Evolutionary conservation across 1,284 basidiomycete genomes (phyloP).

Genomic region (Peniophora sp.): DNA sequence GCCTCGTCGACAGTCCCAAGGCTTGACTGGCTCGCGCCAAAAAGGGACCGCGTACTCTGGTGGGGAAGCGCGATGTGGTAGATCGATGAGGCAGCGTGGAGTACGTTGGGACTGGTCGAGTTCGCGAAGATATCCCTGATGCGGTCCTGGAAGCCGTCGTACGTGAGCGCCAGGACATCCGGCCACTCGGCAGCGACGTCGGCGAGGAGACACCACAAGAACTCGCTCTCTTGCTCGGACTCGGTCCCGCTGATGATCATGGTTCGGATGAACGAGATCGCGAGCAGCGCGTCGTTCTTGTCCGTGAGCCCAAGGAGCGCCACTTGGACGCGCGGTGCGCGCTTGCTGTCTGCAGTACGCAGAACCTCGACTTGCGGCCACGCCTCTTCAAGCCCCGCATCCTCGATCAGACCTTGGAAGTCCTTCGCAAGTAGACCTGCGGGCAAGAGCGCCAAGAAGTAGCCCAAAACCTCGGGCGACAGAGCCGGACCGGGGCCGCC

Average conservation of each 20-base stretch:
- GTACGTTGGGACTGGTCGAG: constrained; percentile 65
- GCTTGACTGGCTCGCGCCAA: constrained; percentile 54
- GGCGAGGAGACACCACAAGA: constrained; percentile 71
- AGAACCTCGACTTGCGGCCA: constrained; percentile 30
- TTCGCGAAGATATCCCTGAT: constrained; percentile 72
- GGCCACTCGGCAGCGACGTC: constrained; percentile 69
- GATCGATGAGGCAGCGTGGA: constrained; percentile 65
- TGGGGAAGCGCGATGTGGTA: constrained; percentile 56
- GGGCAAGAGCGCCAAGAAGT: constrained; percentile 76
- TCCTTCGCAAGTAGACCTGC: constrained; percentile 48
- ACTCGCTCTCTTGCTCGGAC: constrained; percentile 76
- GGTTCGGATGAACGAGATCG: constrained; percentile 68
- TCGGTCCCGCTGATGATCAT: constrained; percentile 76
- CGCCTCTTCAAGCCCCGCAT: constrained; percentile 48
- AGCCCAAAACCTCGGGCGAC: constrained; percentile 60
- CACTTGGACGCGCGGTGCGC: constrained; percentile 45
- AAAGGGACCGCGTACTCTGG: constrained; percentile 21
- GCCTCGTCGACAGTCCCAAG: constrained; percentile 55
- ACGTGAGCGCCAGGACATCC: constrained; percentile 71
- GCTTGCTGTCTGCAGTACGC: constrained; percentile 41
- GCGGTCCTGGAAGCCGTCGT: constrained; percentile 72
- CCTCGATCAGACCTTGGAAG: constrained; percentile 54
- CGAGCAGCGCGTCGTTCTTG: constrained; percentile 59
- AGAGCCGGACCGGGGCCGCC: constrained; percentile 35
- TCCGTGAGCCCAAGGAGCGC: constrained; percentile 62